Evolutionary conservation across 2,329 filamentous ascomycete species (phyloP).

Genomic region (Aspergillus alliaceus): DNA sequence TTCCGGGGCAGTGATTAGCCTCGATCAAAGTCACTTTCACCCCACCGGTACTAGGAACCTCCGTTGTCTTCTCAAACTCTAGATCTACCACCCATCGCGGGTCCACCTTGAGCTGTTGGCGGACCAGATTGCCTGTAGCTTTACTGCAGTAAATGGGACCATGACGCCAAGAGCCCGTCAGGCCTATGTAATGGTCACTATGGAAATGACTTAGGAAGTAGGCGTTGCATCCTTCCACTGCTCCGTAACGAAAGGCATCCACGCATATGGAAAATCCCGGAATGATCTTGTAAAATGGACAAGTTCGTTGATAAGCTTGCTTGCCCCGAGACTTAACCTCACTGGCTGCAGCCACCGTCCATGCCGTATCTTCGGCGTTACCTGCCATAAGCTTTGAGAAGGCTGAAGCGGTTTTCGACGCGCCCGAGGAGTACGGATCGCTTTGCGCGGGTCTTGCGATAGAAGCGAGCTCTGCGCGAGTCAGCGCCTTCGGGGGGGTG

Average conservation of each 20-base stretch:
- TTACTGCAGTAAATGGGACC: constrained; percentile 96
- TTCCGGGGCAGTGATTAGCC: constrained; percentile 95
- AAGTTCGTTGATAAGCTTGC: constrained; percentile 83
- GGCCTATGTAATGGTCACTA: constrained; percentile 92
- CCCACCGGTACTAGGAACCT: constrained; percentile 78
- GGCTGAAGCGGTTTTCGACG: constrained; percentile 59
- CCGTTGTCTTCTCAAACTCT: constrained; percentile 77
- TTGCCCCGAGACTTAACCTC: constrained; percentile 79
- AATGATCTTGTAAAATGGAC: constrained; percentile 98
- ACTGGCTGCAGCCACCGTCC: constrained; percentile 79
- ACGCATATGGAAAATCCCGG: constrained; percentile 90
- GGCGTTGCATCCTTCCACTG: constrained; percentile 85
- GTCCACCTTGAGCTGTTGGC: constrained; percentile 80
- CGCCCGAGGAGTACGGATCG: constrained; percentile 67
- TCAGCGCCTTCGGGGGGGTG: constrained; percentile 32
- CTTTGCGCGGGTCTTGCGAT: constrained; percentile 76
- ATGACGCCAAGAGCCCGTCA: constrained; percentile 85
- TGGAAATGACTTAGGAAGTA: constrained; percentile 99
- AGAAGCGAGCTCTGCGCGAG: constrained; percentile 65
- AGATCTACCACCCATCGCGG: constrained; percentile 81
- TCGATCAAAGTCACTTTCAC: constrained; percentile 91
- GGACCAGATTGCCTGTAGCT: constrained; percentile 86
- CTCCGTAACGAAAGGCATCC: constrained; percentile 93
- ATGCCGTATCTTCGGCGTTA: constrained; percentile 86
- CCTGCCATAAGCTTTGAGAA: constrained; percentile 92